Percentiles rank a stretch among this genome's conserved stretches.
Evolutionary conservation across 768 basidiomycete genomes (phyloP).

Genomic region (Mycena venus): DNA sequence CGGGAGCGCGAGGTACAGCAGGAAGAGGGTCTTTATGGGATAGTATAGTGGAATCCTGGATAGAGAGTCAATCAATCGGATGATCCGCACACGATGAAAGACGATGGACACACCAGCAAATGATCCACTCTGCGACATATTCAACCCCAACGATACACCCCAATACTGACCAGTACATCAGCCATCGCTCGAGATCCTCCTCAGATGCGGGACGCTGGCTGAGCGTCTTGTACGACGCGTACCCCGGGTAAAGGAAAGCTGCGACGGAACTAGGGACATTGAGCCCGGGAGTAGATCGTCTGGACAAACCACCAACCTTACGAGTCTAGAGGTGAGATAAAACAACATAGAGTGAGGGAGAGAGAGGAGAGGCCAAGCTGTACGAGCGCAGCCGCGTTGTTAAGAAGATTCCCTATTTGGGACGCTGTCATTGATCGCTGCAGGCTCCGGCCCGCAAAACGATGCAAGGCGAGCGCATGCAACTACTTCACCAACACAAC

Average conservation of each 20-base stretch:
- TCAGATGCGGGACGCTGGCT: constrained; percentile 89
- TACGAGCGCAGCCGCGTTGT: constrained; percentile 12
- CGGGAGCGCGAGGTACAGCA: constrained; percentile 91
- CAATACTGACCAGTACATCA: constrained; percentile 97
- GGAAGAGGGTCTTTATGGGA: constrained; percentile 82
- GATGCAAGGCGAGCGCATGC: no score
- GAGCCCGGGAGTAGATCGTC: not conserved
- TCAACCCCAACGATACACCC: constrained; percentile 87
- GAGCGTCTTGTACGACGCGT: constrained; percentile 96
- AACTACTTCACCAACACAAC: no score
- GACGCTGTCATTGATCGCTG: no score
- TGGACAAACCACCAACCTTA: constrained; percentile 51
- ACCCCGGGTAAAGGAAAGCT: constrained; percentile 93
- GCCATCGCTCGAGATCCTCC: constrained; percentile 90
- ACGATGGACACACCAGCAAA: constrained; percentile 78
- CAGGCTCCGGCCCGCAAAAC: no score
- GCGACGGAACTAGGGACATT: constrained; percentile 65
- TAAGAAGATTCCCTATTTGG: not conserved
- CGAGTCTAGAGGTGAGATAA: constrained; percentile 61
- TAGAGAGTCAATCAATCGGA: not conserved
- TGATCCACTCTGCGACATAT: constrained; percentile 87
- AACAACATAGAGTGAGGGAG: constrained; percentile 55
- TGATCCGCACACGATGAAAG: not conserved
- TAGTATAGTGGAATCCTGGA: constrained; percentile 92
- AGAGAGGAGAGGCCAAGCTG: not conserved